Base-by-base conservation (phyloP, 2,329 filamentous ascomycete genomes). In the Neocucurbitaria cava region DNA sequence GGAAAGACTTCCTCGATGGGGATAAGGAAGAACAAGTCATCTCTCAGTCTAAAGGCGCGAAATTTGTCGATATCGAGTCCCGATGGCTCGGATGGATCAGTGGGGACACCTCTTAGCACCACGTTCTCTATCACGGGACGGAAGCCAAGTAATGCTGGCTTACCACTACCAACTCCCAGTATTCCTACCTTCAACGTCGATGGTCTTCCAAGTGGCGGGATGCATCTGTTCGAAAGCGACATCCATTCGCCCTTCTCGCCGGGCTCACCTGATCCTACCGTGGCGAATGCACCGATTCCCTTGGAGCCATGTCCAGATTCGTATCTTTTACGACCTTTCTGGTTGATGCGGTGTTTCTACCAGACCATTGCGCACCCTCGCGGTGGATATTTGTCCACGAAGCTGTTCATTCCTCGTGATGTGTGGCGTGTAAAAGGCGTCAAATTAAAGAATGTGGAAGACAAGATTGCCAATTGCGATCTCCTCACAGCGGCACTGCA, bases 341-440 rank as follows among this genome's bases (percentile, higher is more conserved):
- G 95, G 95, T 82, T 99, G 40, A 96, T 99, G 91, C 88, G 95
- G 49, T 93, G 90, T 58, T 83, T 99, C 23, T 96, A 95, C 71
- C 92, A 97, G 73, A 96, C 93, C 0, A 86, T 99, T 40, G 89
- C 89, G 17, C 94, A 99, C 69, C 92, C 94, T 2, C 87, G 92
- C 21, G 95, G 95, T 33, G 95, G 93, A 15, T 99, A 97, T 71
- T 72, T 99, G 18, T 96, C 93, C 48, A 94, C 88, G 20, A 93
- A 92, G 66, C 83, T 99, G 0, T 99, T 99, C 71, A 85, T 99
- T 5, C 93, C 95, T 5, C 86, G 91, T 46, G 93, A 98, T 70
- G 91, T 95, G 3, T 99, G 95, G 95, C 86, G 88, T 51, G 93
- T 97, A 7, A 94, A 94, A 71, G 92, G 91, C 24, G 93, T 97